A percentile compares a stretch with the other conserved stretches of the same genome.
phyloP scores from a whole-genome alignment of 2,329 filamentous ascomycete genomes.

The Chalara sp. region DNA sequence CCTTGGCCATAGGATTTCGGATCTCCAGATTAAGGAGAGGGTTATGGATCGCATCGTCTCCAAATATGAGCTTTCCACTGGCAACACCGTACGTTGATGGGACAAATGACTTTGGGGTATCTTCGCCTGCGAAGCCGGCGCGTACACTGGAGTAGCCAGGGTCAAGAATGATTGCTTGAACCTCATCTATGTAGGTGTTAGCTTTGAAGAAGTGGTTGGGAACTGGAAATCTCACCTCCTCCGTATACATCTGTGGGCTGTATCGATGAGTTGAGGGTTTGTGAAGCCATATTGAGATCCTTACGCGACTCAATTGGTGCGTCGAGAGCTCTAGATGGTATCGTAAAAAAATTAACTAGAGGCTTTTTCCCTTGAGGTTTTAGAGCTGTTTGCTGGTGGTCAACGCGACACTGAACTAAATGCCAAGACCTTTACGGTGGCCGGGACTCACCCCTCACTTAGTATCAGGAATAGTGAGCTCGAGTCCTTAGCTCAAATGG shows the following conservation, averaged over 20 bases:
- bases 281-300: conserved; percentile 42
- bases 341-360: too few relatives aligned
- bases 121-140: conserved; percentile 95
- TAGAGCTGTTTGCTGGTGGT: too few relatives aligned
- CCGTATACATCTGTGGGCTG: conserved; percentile 58
- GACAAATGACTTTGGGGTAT: conserved; percentile 88
- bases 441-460: too few relatives aligned
- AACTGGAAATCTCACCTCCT: conserved; percentile 41
- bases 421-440: too few relatives aligned
- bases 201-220: conserved; percentile 5
- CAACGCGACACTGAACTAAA: too few relatives aligned
- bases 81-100: conserved; percentile 78
- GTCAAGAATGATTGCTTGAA: conserved; percentile 93
- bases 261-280: conserved; percentile 48
- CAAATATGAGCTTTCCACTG: conserved; percentile 59
- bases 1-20: conserved; percentile 83
- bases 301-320: background rate
- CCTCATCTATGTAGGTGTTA: conserved; percentile 65
- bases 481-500: too few relatives aligned
- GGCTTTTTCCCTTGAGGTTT: too few relatives aligned
- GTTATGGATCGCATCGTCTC: conserved; percentile 82
- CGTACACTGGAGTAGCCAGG: conserved; percentile 87
- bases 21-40: conserved; percentile 73
- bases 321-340: too few relatives aligned
- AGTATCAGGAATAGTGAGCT: too few relatives aligned